These are phyloP conservation scores for Calycina herbarum DNA, from an alignment of 2,329 filamentous ascomycete species.

Conservation along the genomic window DNA sequence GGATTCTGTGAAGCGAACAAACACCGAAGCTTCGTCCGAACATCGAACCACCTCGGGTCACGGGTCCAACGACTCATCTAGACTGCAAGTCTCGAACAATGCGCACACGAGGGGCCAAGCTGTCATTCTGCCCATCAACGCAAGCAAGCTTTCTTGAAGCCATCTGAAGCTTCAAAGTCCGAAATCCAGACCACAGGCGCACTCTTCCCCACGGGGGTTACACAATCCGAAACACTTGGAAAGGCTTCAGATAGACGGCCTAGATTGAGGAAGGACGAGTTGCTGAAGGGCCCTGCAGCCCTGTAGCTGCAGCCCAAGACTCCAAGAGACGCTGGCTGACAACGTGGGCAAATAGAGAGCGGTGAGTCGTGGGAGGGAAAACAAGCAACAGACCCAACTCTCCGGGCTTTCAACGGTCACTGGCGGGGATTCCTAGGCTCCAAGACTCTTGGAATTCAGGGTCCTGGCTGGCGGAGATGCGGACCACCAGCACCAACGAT, in stretches of 20 bases:
- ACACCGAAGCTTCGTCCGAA: not conserved
- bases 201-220: not conserved
- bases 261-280: not conserved
- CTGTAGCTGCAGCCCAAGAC: not conserved
- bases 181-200: not conserved
- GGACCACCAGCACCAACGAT: not conserved
- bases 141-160: not conserved
- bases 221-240: not conserved
- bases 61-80: not conserved
- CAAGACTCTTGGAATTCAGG: not conserved
- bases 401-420: not conserved
- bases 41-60: not conserved
- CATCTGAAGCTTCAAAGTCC: not conserved
- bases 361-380: not conserved
- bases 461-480: not conserved
- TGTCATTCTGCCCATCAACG: not conserved
- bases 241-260: not conserved
- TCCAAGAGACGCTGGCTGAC: not conserved
- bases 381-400: no score
- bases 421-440: not conserved
- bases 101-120: not conserved
- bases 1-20: not conserved
- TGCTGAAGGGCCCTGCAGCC: not conserved
- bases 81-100: no score
- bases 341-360: not conserved